Conservation (phyloP, 2,329 filamentous ascomycete species). For the Colletotrichum liaoningense region DNA sequence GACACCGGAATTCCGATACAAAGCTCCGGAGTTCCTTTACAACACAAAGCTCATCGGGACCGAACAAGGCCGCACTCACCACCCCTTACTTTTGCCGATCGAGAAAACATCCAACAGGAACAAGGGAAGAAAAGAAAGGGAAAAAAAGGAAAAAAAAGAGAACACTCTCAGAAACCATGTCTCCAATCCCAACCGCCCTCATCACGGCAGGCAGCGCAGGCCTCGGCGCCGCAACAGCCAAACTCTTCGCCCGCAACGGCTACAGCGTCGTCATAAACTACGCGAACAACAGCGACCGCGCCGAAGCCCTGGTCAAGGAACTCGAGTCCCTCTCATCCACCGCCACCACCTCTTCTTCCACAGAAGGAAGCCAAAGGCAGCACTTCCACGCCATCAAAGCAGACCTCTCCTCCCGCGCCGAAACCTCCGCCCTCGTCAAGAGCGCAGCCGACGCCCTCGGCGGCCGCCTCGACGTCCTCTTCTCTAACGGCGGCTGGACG, state of each 20-base stretch:
- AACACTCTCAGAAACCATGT: background rate
- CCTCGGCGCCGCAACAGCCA: constrained; percentile 70
- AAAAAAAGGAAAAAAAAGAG: background rate
- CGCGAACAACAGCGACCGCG: constrained; percentile 63
- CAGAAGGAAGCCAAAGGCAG: constrained; percentile 15
- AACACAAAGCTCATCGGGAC: background rate
- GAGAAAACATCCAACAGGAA: background rate
- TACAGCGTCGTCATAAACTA: constrained; percentile 78
- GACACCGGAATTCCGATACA: background rate
- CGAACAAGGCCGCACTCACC: background rate
- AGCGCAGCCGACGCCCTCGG: constrained; percentile 69
- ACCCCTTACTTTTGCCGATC: background rate
- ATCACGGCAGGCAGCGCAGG: constrained; percentile 61
- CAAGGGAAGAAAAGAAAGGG: background rate
- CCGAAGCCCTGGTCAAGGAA: constrained; percentile 63
- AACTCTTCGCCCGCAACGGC: constrained; percentile 71
- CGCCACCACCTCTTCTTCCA: constrained; percentile 42
- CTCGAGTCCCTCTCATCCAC: constrained; percentile 54
- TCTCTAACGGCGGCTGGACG: constrained; percentile 78
- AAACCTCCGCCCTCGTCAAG: constrained; percentile 69
- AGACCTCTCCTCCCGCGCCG: constrained; percentile 71
- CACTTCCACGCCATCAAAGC: constrained; percentile 68
- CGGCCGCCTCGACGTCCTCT: constrained; percentile 76
- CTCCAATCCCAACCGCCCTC: constrained; percentile 34
- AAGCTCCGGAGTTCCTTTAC: background rate